Evolutionary conservation across 2,329 filamentous ascomycete genomes (phyloP), one percentile per base, ranked within the genome.

Genomic region (Aspergillus neotritici): DNA sequence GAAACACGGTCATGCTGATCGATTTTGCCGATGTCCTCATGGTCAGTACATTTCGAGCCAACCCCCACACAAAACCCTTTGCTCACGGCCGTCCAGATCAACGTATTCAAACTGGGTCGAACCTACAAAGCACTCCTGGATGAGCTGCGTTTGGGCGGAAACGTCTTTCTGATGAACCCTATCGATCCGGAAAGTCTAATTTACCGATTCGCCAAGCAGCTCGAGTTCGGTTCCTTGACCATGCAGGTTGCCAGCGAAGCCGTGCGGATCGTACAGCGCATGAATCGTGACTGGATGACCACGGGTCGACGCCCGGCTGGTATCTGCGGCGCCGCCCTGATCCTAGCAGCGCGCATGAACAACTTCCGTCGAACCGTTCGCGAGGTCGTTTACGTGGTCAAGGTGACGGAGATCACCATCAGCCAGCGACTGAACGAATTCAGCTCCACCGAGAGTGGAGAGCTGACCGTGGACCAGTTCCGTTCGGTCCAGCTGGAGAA

Each of bases 241-340:
- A 83, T 86, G 62, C 85, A 86, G 54, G 89, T 98, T 11, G 90
- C 89, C 33, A 81, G 86, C 54, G 89, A 96, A 58, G 93, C 93
- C 5, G 83, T 90, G 43, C 82, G 86, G 42, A 84, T 98, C 40
- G 83, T 95, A 43, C 83, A 86, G 64, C 84, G 93, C 49, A 97
- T 98, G 93, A 90, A 87, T 52, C 78, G 87, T 41, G 93, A 98
- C 68, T 97, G 93, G 90, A 97, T 98, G 80, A 84, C 90, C 36
- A 88, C 90, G 62, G 93, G 93, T 56, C 86, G 93, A 58, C 84
- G 93, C 32, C 93, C 93, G 12, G 91, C 91, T 5, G 93, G 93
- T 53, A 84, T 97, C 42, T 96, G 90, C 64, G 93, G 93, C 49
- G 93, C 93, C 10, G 94, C 90, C 53, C 78, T 98, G 37, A 86